Percentiles rank a stretch among this genome's conserved stretches.
Conservation (phyloP, 176 grass and related monocot genomes). For the Oryza australiensis region DNA sequence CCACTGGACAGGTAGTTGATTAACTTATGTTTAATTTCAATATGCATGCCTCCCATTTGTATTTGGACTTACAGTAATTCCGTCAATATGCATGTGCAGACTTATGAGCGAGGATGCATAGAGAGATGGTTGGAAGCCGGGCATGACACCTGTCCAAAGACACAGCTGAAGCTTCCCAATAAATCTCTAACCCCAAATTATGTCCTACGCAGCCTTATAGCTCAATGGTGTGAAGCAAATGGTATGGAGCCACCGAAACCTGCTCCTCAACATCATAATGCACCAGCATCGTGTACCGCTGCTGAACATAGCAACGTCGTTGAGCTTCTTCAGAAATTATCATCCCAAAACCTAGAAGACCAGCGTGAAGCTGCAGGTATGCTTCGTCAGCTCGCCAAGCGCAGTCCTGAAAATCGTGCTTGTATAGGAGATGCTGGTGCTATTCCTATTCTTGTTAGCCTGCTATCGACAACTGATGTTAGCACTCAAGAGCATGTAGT, state of each 20-base stretch:
- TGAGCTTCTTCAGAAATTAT: constrained; percentile 76
- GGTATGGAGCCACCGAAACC: constrained; percentile 76
- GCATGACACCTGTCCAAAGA: constrained; percentile 86
- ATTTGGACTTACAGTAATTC: constrained; percentile 39
- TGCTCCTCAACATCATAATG: constrained; percentile 43
- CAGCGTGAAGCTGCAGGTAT: constrained; percentile 66
- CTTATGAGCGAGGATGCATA: constrained; percentile 75
- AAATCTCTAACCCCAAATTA: constrained; percentile 86
- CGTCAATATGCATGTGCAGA: constrained; percentile 56
- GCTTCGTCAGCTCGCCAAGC: constrained; percentile 85
- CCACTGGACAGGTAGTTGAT: constrained; percentile 76
- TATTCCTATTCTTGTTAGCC: constrained; percentile 81
- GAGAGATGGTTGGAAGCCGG: constrained; percentile 85
- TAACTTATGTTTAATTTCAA: constrained; percentile 18
- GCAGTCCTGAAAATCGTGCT: constrained; percentile 75
- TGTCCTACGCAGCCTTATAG: constrained; percentile 74
- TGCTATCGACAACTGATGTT: constrained; percentile 69
- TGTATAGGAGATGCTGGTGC: constrained; percentile 91
- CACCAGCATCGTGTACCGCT: constrained; percentile 56
- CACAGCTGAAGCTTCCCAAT: constrained; percentile 69
- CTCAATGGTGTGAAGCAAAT: constrained; percentile 93
- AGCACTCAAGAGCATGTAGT: constrained; percentile 80
- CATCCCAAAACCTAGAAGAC: constrained; percentile 70
- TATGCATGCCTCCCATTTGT: constrained; percentile 23
- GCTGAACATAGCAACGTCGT: constrained; percentile 70